These are phyloP conservation scores for Fraxinus nigra DNA, from an alignment of 305 asterid genomes.

Conservation along the genomic window DNA sequence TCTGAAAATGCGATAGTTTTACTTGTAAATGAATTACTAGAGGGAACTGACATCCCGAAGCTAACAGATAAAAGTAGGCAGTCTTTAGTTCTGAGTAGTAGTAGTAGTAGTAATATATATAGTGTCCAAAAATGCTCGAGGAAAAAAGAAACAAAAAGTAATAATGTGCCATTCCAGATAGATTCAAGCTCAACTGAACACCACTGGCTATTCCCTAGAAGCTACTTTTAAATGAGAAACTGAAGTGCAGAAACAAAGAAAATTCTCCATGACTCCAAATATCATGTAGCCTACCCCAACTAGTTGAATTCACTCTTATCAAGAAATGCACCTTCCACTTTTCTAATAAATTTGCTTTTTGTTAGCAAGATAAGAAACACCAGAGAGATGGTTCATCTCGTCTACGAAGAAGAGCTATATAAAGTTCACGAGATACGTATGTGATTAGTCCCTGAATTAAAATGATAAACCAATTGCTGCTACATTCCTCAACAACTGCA, in stretches of 20 bases:
- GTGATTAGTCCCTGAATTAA: not conserved
- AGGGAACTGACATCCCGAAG: not conserved
- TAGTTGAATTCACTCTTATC: not conserved
- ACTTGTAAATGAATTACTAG: not conserved
- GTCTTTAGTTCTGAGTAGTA: not conserved
- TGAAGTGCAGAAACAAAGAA: not conserved
- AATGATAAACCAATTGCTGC: not conserved
- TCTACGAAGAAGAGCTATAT: not conserved
- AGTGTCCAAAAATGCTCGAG: not conserved
- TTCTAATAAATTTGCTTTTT: not conserved
- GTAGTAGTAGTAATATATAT: not conserved
- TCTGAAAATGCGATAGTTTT: not conserved
- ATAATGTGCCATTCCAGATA: not conserved
- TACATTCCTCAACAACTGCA: not conserved
- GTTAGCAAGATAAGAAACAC: not conserved
- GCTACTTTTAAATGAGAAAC: not conserved
- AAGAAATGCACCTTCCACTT: not conserved
- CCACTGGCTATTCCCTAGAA: not conserved
- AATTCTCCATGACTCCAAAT: not conserved
- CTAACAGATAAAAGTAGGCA: not conserved
- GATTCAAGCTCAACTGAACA: not conserved
- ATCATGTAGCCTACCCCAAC: not conserved
- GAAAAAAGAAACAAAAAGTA: not conserved
- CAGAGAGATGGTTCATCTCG: not conserved
- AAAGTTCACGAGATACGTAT: not conserved